Conservation (phyloP, 257 asterid species). For the Solanum piurae region DNA sequence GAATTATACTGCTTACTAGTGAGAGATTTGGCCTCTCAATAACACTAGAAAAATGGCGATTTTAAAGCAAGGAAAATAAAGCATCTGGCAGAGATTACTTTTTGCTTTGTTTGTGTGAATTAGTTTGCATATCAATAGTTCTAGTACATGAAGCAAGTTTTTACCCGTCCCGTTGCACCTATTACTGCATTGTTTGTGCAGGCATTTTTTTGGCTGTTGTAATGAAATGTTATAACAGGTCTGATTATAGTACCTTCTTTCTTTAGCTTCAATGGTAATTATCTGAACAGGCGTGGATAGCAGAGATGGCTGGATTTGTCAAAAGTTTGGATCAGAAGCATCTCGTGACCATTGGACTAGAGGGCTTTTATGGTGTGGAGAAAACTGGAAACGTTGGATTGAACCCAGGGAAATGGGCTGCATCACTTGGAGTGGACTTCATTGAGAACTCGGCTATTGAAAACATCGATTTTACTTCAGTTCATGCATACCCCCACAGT, state of each 20-base stretch:
- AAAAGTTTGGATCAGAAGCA: constrained; percentile 41
- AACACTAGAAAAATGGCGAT: background rate
- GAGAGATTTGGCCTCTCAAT: background rate
- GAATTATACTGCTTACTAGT: background rate
- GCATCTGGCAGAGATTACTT: background rate
- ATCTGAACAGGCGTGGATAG: constrained; percentile 35
- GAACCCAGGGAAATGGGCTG: constrained; percentile 58
- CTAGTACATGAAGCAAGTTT: background rate
- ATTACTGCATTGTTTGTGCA: background rate
- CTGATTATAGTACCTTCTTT: background rate
- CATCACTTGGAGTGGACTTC: constrained; percentile 47
- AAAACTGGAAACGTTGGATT: constrained; percentile 16
- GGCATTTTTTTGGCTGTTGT: background rate
- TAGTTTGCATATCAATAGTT: background rate
- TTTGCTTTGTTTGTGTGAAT: background rate
- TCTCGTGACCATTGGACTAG: constrained; percentile 44
- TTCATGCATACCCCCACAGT: constrained; percentile 54
- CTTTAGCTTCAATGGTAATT: background rate
- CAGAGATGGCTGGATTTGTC: constrained; percentile 44
- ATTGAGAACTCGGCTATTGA: constrained; percentile 32
- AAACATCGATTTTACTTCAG: constrained; percentile 54
- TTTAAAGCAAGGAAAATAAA: background rate
- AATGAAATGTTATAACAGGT: background rate
- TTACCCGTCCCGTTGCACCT: background rate
- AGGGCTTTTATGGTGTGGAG: constrained; percentile 38